Base-by-base conservation (phyloP, 164 flowering plant genomes). In the Vitis riparia region DNA sequence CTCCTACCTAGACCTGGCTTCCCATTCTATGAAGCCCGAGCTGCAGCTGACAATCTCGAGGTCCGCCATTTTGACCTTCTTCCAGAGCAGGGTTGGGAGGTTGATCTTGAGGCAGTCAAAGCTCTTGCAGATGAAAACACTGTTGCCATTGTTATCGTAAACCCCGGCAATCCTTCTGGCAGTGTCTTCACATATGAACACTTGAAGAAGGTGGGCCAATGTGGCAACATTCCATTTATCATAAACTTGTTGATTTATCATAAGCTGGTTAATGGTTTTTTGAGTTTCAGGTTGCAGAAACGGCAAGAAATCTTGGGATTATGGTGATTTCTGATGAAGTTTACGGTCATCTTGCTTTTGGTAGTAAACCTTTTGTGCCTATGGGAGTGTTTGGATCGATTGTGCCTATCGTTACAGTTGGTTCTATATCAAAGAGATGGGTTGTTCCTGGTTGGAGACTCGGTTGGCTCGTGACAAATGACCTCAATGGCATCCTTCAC, bases 131-230 rank as follows among this genome's bases (percentile, higher is more conserved):
- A 88, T 76, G 78, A 77, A 27, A 86, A 82, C 27, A 88, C 92
- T 52, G 83, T 81, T 65, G 92, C 88, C 3, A 80, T 86, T 58
- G 88, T 88, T 37, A 74, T 86, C 9, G 79, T 83, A 9, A 88
- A 86, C 58, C 92, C 90, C 5, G 83, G 86, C 14, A 88, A 88
- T 76, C 92, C 90, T 11, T 83, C 86, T 77, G 92, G 92, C 15
- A 83, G 74, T 76, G 92, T 86, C 19, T 85, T 67, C 73, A 52
- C 73, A 5, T 68, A 75, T 58, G 51, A 82, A 47, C 87, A 88
- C 75, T 62, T 88, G 49, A 58, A 86, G 57, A 72, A 86, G 85
- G 89, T 84, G 29, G 59, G 8, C 15, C 59, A 32, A 12, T 59
- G 60, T 14, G 15, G 17, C 37, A 12, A 16, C 55, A 37, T 3